A percentile compares a stretch with the other conserved stretches of the same genome.
Evolutionary conservation across 2,329 filamentous ascomycete genomes (phyloP).

Genomic region (Pseudogymnoascus sp.): DNA sequence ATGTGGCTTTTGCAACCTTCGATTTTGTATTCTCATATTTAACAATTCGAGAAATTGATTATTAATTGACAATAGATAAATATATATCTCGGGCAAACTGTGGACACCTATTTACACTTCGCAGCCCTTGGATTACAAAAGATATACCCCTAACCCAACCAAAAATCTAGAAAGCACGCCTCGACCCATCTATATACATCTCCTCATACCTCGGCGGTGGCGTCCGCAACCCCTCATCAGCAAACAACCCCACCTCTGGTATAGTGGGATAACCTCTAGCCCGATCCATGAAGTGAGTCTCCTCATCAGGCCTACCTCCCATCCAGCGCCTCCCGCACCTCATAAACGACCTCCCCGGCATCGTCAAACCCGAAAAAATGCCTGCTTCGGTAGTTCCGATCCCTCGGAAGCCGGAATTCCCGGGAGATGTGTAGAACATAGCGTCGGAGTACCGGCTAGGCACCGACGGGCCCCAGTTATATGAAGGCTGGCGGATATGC

Average conservation of each 20-base stretch:
- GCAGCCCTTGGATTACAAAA: not conserved
- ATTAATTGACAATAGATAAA: not conserved
- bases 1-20: not conserved
- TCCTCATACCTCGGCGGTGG: not conserved
- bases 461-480: not conserved
- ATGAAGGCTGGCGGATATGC: not conserved
- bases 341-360: not conserved
- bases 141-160: not conserved
- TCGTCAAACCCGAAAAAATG: not conserved
- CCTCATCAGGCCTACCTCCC: not conserved
- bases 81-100: not conserved
- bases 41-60: not conserved
- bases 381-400: not conserved
- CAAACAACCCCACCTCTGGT: not conserved
- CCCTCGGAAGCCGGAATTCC: not conserved
- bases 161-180: not conserved
- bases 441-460: not conserved
- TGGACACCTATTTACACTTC: not conserved
- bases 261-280: too few relatives aligned
- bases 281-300: not conserved
- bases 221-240: not conserved
- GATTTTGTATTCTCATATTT: not conserved
- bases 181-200: not conserved
- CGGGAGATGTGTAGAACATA: not conserved
- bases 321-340: not conserved